Evolutionary conservation across 495 filamentous ascomycete genomes (phyloP), one percentile per base, ranked within the genome.

Genomic region (Bombardia bombarda): DNA sequence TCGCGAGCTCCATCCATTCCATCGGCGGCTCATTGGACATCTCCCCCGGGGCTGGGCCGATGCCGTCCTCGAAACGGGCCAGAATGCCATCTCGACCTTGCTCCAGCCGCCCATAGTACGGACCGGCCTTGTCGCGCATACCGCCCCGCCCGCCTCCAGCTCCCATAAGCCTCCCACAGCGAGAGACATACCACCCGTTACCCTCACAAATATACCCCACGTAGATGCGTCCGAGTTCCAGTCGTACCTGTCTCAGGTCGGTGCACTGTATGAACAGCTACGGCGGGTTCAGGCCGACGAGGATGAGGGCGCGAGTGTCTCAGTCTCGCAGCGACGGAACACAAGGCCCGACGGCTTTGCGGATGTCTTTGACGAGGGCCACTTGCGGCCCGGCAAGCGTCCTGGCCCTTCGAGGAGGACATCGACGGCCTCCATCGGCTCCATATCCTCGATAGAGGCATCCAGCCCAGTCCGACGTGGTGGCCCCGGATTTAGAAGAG

Each of bases 61-160:
- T 39, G 72, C 80, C 22, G 75, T 92, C 47, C 76, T 77, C 28
- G 88, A 96, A 55, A 75, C 79, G 4, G 79, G 81, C 7, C 83
- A 87, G 49, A 95, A 95, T 77, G 87, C 92, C 45, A 97, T 99
- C 55, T 95, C 92, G 19, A 92, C 85, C 3, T 75, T 99, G 12
- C 74, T 97, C 16, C 89, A 95, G 56, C 80, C 87, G 14, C 90
- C 93, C 0, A 92, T 92, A 46, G 75, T 90, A 20, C 86, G 93
- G 40, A 92, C 89, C 14, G 90, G 87, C 33, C 72, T 95, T 34
- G 70, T 83, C 12, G 81, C 88, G 2, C 83, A 92, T 57, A 79
- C 80, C 2, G 63, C 81, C 3, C 75, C 79, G 4, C 69, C 86
- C 0, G 63, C 78, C 19, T 75, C 74, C 5, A 80, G 78, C 46